phyloP scores from a whole-genome alignment of 2,329 filamentous ascomycete genomes.

The Metarhizium anisopliae region DNA sequence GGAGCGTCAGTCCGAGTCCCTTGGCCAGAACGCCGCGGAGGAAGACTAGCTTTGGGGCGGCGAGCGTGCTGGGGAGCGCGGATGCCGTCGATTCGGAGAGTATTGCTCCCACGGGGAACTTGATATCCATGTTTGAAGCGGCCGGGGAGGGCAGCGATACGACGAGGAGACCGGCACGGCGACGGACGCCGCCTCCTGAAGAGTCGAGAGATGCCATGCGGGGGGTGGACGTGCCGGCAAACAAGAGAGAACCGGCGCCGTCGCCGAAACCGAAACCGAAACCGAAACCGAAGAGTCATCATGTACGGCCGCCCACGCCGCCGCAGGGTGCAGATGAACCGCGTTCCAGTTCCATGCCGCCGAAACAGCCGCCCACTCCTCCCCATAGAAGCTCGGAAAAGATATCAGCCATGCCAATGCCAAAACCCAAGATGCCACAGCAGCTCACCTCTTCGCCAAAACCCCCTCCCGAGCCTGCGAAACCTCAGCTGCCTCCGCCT shows the following conservation, averaged over 20 bases:
- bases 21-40: slow-evolving; percentile 15
- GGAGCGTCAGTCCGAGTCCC: slow-evolving; percentile 33
- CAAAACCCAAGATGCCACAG: slow-evolving; percentile 13
- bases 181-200: not conserved
- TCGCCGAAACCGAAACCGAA: not conserved
- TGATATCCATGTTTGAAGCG: slow-evolving; percentile 63
- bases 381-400: slow-evolving; percentile 1
- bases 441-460: slow-evolving; percentile 1
- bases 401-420: slow-evolving; percentile 6
- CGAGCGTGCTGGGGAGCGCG: slow-evolving; percentile 17
- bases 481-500: not conserved
- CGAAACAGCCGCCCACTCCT: slow-evolving; percentile 1
- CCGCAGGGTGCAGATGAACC: not conserved
- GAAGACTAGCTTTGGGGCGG: slow-evolving; percentile 20
- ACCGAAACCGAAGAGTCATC: not conserved
- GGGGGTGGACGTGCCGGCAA: not conserved
- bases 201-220: not conserved
- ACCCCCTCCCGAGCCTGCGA: not conserved
- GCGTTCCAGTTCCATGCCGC: not conserved
- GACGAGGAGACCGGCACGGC: slow-evolving; percentile 22
- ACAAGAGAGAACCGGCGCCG: not conserved
- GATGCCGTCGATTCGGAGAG: slow-evolving; percentile 39
- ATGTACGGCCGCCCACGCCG: not conserved
- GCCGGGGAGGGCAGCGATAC: slow-evolving; percentile 21
- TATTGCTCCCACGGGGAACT: slow-evolving; percentile 52